Conservation (phyloP, 2,329 filamentous ascomycete species). For the Stagonosporopsis vannaccii region DNA sequence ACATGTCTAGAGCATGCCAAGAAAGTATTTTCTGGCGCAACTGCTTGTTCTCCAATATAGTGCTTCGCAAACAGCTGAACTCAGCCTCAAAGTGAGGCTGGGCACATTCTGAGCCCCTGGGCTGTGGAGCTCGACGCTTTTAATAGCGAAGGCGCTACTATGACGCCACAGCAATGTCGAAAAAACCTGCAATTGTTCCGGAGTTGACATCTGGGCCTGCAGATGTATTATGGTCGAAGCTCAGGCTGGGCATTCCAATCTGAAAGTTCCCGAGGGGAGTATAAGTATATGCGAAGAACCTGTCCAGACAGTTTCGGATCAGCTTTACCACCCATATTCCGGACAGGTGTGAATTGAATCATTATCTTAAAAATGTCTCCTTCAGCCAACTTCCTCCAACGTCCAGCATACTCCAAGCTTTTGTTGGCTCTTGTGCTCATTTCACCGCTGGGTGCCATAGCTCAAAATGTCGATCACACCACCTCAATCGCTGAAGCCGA, state of each 20-base stretch:
- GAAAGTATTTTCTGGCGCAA: background rate
- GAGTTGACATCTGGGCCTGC: background rate
- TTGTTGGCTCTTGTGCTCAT: background rate
- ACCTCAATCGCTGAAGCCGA: background rate
- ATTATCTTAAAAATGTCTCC: background rate
- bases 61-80: background rate
- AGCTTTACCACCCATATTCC: background rate
- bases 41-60: background rate
- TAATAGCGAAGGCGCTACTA: background rate
- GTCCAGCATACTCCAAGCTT: background rate
- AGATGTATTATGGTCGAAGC: background rate
- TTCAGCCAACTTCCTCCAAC: background rate
- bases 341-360: background rate
- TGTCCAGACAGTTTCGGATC: too few species aligned
- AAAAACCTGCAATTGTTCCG: background rate
- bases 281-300: background rate
- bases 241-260: background rate
- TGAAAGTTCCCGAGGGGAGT: background rate
- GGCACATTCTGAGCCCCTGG: background rate
- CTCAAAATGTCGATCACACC: background rate
- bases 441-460: background rate
- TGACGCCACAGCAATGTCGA: background rate
- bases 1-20: background rate
- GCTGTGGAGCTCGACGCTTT: too few species aligned
- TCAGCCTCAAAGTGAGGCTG: background rate